Conservation (phyloP, 169 alveolate genomes). For the Theileria parva region DNA sequence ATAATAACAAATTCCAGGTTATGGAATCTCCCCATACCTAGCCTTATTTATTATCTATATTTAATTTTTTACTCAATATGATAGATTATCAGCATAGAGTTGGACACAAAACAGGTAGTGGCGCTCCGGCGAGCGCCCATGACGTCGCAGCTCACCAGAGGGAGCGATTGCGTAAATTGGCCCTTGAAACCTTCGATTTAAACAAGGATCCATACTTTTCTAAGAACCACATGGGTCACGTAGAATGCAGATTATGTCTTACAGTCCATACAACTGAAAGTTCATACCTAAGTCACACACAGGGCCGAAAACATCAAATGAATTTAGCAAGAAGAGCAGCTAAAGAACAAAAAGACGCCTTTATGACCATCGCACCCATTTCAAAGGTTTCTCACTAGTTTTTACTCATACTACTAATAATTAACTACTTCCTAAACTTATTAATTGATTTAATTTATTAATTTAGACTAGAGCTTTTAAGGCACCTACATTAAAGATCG, state of each 20-base stretch:
- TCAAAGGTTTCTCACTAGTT: slow-evolving; percentile 23
- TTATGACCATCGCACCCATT: slow-evolving; percentile 79
- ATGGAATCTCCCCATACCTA: neutral
- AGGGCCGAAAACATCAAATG: slow-evolving; percentile 95
- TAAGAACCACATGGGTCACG: slow-evolving; percentile 93
- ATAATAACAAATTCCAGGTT: neutral
- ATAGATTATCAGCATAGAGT: slow-evolving; percentile 96
- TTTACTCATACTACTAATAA: too few species aligned
- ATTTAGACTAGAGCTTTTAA: slow-evolving; percentile 50
- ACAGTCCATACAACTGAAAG: slow-evolving; percentile 98
- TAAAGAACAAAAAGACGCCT: slow-evolving; percentile 89
- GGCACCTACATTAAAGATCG: slow-evolving; percentile 86
- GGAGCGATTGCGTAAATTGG: slow-evolving; percentile 93
- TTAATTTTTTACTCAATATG: slow-evolving; percentile 21
- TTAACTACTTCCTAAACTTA: too few species aligned
- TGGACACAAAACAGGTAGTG: slow-evolving; percentile 97
- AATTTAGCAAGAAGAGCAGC: slow-evolving; percentile 93
- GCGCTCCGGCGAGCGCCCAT: slow-evolving; percentile 94
- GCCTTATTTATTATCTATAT: neutral
- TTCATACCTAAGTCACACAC: slow-evolving; percentile 97
- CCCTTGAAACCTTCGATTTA: slow-evolving; percentile 94
- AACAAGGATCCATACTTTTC: slow-evolving; percentile 95
- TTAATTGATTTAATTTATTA: neutral
- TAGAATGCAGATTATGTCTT: slow-evolving; percentile 92
- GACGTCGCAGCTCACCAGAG: slow-evolving; percentile 93